phyloP scores from a whole-genome alignment of 805 yeast genomes.

The Saccharomycopsis schoenii region DNA sequence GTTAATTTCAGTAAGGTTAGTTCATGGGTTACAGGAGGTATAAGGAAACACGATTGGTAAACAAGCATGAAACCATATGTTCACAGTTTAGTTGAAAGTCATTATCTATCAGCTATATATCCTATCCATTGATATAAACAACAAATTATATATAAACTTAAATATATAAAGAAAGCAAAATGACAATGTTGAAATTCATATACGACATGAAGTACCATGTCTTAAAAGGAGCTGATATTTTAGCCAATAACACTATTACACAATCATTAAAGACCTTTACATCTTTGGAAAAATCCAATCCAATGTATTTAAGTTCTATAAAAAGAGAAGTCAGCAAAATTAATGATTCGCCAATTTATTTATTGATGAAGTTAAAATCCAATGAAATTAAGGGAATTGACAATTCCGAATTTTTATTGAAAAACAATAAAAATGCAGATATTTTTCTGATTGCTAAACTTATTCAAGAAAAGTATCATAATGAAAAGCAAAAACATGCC shows the following conservation, averaged over 20 bases:
- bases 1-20: too few relatives aligned
- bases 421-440: conserved; percentile 21
- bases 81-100: too few relatives aligned
- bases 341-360: conserved; percentile 9
- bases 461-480: conserved; percentile 12
- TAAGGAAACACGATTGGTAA: too few relatives aligned
- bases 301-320: conserved; percentile 2
- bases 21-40: too few relatives aligned
- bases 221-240: not conserved
- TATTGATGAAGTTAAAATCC: conserved; percentile 8
- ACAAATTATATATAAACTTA: not conserved
- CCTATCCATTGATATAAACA: too few relatives aligned
- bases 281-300: not conserved
- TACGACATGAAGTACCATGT: not conserved
- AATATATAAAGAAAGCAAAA: not conserved
- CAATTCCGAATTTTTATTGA: not conserved
- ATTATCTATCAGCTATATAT: too few relatives aligned
- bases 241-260: not conserved
- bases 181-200: not conserved
- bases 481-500: not conserved
- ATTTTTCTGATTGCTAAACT: conserved; percentile 29
- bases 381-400: conserved; percentile 10
- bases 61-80: too few relatives aligned
- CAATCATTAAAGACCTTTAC: not conserved
- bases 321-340: conserved; percentile 7